Percentiles rank a stretch among this genome's conserved stretches.
Conservation (phyloP, 1,284 basidiomycete species). For the Polyporus tsugae region DNA sequence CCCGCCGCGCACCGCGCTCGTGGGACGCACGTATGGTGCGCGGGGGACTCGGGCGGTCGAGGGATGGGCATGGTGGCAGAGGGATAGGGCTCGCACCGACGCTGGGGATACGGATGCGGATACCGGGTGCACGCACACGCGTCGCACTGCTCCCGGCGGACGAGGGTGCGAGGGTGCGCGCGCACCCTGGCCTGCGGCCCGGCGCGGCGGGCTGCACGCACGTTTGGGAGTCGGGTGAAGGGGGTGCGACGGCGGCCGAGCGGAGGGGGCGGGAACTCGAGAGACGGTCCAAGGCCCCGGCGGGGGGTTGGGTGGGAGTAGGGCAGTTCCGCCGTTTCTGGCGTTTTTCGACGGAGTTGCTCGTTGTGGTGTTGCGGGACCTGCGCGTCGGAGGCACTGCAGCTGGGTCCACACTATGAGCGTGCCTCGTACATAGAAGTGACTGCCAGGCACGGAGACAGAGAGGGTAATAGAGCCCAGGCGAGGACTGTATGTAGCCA, state of each 20-base stretch:
- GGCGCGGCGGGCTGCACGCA: neutral
- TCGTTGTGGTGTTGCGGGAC: neutral
- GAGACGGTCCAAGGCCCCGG: neutral
- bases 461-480: too few relatives aligned
- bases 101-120: neutral
- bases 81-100: conserved; percentile 2
- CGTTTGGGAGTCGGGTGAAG: conserved; percentile 3
- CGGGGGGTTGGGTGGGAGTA: neutral
- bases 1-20: neutral
- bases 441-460: conserved; percentile 1
- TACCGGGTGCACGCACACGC: neutral
- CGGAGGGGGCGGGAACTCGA: neutral
- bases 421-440: neutral
- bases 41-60: neutral
- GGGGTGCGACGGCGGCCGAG: neutral
- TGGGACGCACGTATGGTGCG: neutral
- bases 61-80: too few relatives aligned
- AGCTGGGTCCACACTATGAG: neutral
- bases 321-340: neutral
- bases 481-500: neutral
- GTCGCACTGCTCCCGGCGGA: neutral
- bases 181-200: neutral
- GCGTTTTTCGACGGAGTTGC: conserved; percentile 3
- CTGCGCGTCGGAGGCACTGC: neutral
- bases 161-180: neutral